phyloP scores from a whole-genome alignment of 2,329 filamentous ascomycete genomes.

The Penicillium psychrosexuale region DNA sequence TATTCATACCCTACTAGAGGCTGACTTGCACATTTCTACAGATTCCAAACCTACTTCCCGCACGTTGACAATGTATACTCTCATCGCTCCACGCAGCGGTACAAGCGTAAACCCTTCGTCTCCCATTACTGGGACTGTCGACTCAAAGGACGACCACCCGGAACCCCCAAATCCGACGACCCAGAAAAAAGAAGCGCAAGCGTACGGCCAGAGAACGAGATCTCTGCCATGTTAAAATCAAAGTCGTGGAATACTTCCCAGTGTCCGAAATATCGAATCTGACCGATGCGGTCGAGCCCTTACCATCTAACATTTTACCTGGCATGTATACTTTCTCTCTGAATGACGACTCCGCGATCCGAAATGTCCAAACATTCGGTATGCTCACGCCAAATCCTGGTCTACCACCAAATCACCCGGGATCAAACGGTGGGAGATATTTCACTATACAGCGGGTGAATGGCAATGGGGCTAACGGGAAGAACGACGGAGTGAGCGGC shows the following conservation, averaged over 20 bases:
- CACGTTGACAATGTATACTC: slow-evolving; percentile 84
- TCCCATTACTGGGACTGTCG: slow-evolving; percentile 84
- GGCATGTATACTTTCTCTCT: slow-evolving; percentile 26
- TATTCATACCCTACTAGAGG: neutral
- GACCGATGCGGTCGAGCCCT: slow-evolving; percentile 18
- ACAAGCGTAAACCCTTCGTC: slow-evolving; percentile 78
- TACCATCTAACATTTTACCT: slow-evolving; percentile 23
- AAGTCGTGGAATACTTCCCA: slow-evolving; percentile 75
- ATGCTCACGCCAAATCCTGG: slow-evolving; percentile 42
- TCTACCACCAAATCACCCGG: slow-evolving; percentile 46
- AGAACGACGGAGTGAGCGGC: slow-evolving; percentile 65
- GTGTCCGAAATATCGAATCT: slow-evolving; percentile 28
- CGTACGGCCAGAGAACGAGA: slow-evolving; percentile 70
- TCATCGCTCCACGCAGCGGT: slow-evolving; percentile 74
- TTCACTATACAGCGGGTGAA: slow-evolving; percentile 78
- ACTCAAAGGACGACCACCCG: slow-evolving; percentile 73
- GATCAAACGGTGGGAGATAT: slow-evolving; percentile 54
- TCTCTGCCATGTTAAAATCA: slow-evolving; percentile 84
- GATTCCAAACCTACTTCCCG: slow-evolving; percentile 76
- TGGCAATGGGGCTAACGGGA: slow-evolving; percentile 70
- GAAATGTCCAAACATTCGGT: slow-evolving; percentile 38
- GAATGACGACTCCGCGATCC: slow-evolving; percentile 3
- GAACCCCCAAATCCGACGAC: slow-evolving; percentile 75
- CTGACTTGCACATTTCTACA: slow-evolving; percentile 31
- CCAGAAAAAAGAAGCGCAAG: slow-evolving; percentile 77